phyloP scores from a whole-genome alignment of 2,329 filamentous ascomycete species.

The Hymenoscyphus scutula region DNA sequence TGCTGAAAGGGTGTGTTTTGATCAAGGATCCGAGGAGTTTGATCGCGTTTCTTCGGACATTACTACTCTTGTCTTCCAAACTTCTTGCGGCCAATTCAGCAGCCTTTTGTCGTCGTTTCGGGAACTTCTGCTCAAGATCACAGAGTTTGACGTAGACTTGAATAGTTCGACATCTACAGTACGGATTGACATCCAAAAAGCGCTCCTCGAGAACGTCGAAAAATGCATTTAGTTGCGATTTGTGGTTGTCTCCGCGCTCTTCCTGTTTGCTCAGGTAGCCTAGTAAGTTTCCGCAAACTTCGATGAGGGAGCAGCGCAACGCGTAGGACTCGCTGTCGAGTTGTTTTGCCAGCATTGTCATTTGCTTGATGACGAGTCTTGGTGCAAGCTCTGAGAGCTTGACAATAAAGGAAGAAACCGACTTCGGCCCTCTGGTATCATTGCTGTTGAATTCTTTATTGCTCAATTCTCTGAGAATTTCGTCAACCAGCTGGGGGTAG shows the following conservation, averaged over 20 bases:
- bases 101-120: slow-evolving; percentile 83
- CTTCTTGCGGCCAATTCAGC: slow-evolving; percentile 86
- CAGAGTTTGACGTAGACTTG: slow-evolving; percentile 92
- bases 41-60: slow-evolving; percentile 91
- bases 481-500: slow-evolving; percentile 90
- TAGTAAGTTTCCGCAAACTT: slow-evolving; percentile 96
- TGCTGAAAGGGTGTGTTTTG: slow-evolving; percentile 89
- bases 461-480: slow-evolving; percentile 88
- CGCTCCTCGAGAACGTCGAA: slow-evolving; percentile 96
- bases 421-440: slow-evolving; percentile 92
- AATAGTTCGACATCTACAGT: slow-evolving; percentile 86
- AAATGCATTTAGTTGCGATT: slow-evolving; percentile 92
- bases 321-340: slow-evolving; percentile 98
- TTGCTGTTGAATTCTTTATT: slow-evolving; percentile 98
- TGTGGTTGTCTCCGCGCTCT: slow-evolving; percentile 87
- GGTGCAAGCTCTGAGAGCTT: slow-evolving; percentile 92
- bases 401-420: slow-evolving; percentile 88
- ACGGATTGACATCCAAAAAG: slow-evolving; percentile 95
- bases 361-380: slow-evolving; percentile 92
- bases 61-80: slow-evolving; percentile 96
- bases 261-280: slow-evolving; percentile 86
- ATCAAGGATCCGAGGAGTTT: slow-evolving; percentile 86
- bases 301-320: slow-evolving; percentile 87
- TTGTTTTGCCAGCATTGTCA: slow-evolving; percentile 91
- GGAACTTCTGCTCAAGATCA: slow-evolving; percentile 93